Base-by-base conservation (phyloP, 768 basidiomycete genomes). In the Tylopilus vinaceipallidus region DNA sequence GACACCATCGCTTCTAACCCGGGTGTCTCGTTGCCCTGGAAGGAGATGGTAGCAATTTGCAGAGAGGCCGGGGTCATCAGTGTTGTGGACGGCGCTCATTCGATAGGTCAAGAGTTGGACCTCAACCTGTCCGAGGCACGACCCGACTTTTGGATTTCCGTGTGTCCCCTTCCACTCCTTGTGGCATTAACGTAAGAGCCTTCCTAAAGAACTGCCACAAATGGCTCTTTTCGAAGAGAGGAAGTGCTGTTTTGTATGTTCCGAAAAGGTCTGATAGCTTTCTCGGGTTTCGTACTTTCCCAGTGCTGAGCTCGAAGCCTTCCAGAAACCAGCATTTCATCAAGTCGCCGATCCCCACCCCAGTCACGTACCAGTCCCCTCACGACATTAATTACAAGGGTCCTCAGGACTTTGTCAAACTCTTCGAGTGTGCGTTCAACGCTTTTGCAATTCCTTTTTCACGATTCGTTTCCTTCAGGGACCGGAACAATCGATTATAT, bases 81-180 rank as follows among this genome's bases (percentile, higher is more conserved):
- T 27, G 56, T 93, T n/a, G 67, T 94, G 13, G 91, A 94, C 58
- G 91, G 79, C 2, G 90, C 90, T 6, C 90, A 92, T 59, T 78
- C 81, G 4, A 78, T 92, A 34, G 90, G 90, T 1, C 87, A 88
- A 57, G 81, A 88, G 58, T 57, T 76, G 6, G 67, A 78, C 46
- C 74, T 89, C 49, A 75, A 89, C 58, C 64, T 91, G 16, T 71
- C 71, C 4, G 70, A 72, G 37, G 68, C 68, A 0, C 70, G 74
- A 43, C 86, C 86, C 11, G 91, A 93, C 66, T 90, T 91, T 60
- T 91, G 83, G 83, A 71, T 85, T 20, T 84, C 88, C 29, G 88
- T 89, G 52, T 20, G 79, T 71, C 4, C 3, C 16, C 36, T 19
- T 26, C 14, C 29, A 20, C 24, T 24, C 32, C 13, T 3, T n/a